These are phyloP conservation scores for Penicillium brasilianum DNA, from an alignment of 2,329 filamentous ascomycete species.

Conservation along the genomic window DNA sequence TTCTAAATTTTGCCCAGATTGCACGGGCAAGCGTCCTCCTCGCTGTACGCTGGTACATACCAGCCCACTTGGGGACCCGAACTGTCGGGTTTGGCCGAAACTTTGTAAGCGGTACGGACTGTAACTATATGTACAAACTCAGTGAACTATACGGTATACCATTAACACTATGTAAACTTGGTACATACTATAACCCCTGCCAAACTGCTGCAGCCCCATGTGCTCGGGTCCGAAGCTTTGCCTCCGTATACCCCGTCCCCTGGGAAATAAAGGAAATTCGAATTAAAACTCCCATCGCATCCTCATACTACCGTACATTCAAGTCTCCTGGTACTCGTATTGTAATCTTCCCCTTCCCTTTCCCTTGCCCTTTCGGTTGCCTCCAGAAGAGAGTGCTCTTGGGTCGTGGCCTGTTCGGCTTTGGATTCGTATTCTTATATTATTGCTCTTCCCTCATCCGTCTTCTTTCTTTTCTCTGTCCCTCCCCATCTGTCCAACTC, in stretches of 20 bases:
- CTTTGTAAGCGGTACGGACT: too few species aligned
- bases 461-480: background rate
- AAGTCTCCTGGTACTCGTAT: background rate
- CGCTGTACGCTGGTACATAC: background rate
- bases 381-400: background rate
- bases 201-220: background rate
- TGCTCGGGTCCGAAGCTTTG: conserved; percentile 3
- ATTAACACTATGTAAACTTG: background rate
- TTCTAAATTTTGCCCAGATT: too few species aligned
- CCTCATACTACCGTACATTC: too few species aligned
- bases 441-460: background rate
- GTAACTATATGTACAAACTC: too few species aligned
- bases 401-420: background rate
- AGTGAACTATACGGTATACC: background rate
- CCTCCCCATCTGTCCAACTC: background rate
- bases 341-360: background rate
- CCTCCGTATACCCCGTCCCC: background rate
- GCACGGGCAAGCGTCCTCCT: too few species aligned
- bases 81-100: background rate
- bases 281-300: too few species aligned
- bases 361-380: background rate
- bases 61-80: conserved; percentile 2
- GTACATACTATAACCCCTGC: background rate
- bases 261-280: background rate
- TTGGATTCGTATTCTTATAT: background rate